Conservation (phyloP, 2,329 filamentous ascomycete species). For the Allantophomopsis lycopodina region DNA sequence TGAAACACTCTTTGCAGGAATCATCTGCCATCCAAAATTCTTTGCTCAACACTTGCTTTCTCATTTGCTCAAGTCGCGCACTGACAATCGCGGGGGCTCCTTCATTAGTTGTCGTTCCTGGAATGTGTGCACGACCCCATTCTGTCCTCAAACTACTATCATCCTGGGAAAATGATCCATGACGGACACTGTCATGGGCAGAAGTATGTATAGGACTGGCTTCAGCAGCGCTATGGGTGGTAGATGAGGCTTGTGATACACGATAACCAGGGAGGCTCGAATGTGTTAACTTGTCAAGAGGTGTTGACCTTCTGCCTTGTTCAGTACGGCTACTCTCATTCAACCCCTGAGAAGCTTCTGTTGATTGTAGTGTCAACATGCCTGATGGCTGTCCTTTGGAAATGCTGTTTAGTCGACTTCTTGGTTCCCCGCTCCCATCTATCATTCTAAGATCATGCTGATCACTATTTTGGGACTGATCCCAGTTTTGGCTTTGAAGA, state of each 20-base stretch:
- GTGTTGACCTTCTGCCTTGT: constrained; percentile 18
- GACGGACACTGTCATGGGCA: constrained; percentile 41
- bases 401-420: constrained; percentile 17
- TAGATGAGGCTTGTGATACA: constrained; percentile 41
- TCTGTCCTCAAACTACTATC: constrained; percentile 19
- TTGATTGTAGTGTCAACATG: constrained; percentile 14
- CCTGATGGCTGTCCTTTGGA: constrained; percentile 15
- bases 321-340: constrained; percentile 4
- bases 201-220: constrained; percentile 43
- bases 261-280: constrained; percentile 29
- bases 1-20: constrained; percentile 93
- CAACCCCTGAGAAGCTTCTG: constrained; percentile 14
- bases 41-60: constrained; percentile 78
- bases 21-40: constrained; percentile 99
- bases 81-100: constrained; percentile 44
- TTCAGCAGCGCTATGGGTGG: constrained; percentile 41
- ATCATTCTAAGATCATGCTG: constrained; percentile 1
- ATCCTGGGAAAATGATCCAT: constrained; percentile 38
- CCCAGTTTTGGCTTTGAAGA: too few species aligned
- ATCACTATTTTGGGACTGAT: constrained; percentile 9
- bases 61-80: constrained; percentile 55
- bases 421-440: constrained; percentile 13
- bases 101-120: constrained; percentile 41
- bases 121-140: constrained; percentile 34
- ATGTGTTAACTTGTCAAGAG: constrained; percentile 24